Conservation (phyloP, 148 eudicot species). For the Vaccinium macrocarpon region DNA sequence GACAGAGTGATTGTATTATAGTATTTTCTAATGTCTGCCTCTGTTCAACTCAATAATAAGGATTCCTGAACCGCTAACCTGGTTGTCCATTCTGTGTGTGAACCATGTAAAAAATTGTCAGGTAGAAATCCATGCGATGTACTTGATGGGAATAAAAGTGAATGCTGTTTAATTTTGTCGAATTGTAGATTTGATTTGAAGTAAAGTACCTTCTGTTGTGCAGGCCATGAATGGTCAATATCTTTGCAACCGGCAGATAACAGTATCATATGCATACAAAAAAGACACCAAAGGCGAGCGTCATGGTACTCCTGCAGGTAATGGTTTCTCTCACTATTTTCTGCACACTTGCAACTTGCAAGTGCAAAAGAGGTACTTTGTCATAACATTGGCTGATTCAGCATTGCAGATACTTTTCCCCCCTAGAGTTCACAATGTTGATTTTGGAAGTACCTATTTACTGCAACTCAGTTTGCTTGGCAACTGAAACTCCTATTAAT, state of each 20-base stretch:
- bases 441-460: slow-evolving; percentile 10
- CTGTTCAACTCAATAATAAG: background rate
- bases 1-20: background rate
- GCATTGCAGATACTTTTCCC: background rate
- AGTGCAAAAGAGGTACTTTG: background rate
- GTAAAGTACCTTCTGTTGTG: slow-evolving; percentile 10
- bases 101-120: background rate
- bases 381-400: background rate
- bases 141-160: background rate
- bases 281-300: slow-evolving; percentile 98
- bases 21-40: background rate
- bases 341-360: slow-evolving; percentile 5
- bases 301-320: slow-evolving; percentile 97
- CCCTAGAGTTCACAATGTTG: background rate
- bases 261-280: slow-evolving; percentile 96
- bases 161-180: background rate
- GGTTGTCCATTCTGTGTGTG: background rate
- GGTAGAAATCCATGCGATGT: background rate
- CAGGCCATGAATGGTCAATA: slow-evolving; percentile 99
- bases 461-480: background rate
- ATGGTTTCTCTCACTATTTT: slow-evolving; percentile 16
- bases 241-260: slow-evolving; percentile 95
- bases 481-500: slow-evolving; percentile 2
- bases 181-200: background rate
- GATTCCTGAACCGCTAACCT: slow-evolving; percentile 1